A percentile compares a stretch with the other conserved stretches of the same genome.
Conservation (phyloP, 495 filamentous ascomycete species). For the Penicillium atrosanguineum region DNA sequence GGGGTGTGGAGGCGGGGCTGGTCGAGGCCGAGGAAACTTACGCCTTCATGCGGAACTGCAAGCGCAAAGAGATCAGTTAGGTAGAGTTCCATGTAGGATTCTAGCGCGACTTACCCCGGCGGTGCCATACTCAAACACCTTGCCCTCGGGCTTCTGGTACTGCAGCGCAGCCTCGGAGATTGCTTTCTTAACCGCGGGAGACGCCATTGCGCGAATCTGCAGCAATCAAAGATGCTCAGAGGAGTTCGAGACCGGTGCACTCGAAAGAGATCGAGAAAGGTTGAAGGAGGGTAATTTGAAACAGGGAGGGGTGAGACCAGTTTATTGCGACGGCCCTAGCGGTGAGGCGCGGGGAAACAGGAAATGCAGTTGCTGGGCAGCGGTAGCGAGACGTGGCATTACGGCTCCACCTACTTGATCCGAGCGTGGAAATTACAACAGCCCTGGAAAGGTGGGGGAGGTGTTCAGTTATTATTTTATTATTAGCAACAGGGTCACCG, state of each 20-base stretch:
- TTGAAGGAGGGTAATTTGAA: conserved; percentile 14
- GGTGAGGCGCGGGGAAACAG: conserved; percentile 31
- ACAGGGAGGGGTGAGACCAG: conserved; percentile 33
- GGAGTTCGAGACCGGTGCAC: not conserved
- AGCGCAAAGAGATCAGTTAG: conserved; percentile 17
- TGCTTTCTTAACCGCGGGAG: conserved; percentile 43
- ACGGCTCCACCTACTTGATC: not conserved
- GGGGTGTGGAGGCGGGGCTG: conserved; percentile 38
- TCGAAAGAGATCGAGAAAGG: conserved; percentile 2
- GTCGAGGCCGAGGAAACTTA: conserved; percentile 44
- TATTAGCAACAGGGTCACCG: conserved; percentile 14
- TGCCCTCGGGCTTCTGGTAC: conserved; percentile 65
- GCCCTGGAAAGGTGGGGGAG: conserved; percentile 6
- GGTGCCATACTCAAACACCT: conserved; percentile 87
- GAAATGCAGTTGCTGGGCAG: not conserved
- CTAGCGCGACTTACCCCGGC: conserved; percentile 65
- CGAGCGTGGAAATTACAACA: conserved; percentile 15
- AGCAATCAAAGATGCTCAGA: conserved; percentile 10
- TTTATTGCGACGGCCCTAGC: conserved; percentile 34
- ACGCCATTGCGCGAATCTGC: conserved; percentile 40
- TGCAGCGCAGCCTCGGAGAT: conserved; percentile 44
- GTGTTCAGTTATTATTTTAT: conserved; percentile 8
- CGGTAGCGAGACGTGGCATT: conserved; percentile 15
- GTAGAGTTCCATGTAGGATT: conserved; percentile 9
- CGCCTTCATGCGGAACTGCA: conserved; percentile 78